Percentiles rank a stretch among this genome's conserved stretches.
Evolutionary conservation across 2,329 filamentous ascomycete genomes (phyloP).

Genomic region (Xylaria sp.): DNA sequence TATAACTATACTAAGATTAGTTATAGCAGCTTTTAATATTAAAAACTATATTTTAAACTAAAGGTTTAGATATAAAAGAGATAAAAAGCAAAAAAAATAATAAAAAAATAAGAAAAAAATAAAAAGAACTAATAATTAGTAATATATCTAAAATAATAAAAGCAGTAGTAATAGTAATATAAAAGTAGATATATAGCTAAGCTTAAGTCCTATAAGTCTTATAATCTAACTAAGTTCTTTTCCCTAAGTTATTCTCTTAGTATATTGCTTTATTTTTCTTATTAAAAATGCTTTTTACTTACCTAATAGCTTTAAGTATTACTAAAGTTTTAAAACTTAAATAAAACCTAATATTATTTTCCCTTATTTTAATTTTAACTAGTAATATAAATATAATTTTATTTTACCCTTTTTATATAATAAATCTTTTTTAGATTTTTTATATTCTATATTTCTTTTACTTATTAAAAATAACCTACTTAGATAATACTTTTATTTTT

Average conservation of each 20-base stretch:
- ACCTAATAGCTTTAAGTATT: too few relatives aligned
- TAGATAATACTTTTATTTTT: background rate
- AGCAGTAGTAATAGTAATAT: background rate
- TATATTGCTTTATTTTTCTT: too few relatives aligned
- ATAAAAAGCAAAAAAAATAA: background rate
- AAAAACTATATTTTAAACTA: background rate
- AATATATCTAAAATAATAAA: background rate
- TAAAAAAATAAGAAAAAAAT: background rate
- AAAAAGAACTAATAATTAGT: background rate
- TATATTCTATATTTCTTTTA: too few relatives aligned
- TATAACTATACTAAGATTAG: background rate
- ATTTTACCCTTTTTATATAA: too few relatives aligned
- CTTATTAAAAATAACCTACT: too few relatives aligned
- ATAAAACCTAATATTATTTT: too few relatives aligned
- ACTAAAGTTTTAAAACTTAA: too few relatives aligned
- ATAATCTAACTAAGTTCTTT: background rate
- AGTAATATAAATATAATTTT: too few relatives aligned
- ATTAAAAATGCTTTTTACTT: too few relatives aligned
- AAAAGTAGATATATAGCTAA: background rate
- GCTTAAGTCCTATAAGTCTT: background rate
- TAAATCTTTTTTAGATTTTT: too few relatives aligned
- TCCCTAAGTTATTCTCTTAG: background rate
- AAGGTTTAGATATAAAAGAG: background rate
- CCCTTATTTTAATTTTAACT: too few relatives aligned
- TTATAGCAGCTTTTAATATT: background rate